phyloP scores from a whole-genome alignment of 257 asterid species.

The Agastache rugosa region DNA sequence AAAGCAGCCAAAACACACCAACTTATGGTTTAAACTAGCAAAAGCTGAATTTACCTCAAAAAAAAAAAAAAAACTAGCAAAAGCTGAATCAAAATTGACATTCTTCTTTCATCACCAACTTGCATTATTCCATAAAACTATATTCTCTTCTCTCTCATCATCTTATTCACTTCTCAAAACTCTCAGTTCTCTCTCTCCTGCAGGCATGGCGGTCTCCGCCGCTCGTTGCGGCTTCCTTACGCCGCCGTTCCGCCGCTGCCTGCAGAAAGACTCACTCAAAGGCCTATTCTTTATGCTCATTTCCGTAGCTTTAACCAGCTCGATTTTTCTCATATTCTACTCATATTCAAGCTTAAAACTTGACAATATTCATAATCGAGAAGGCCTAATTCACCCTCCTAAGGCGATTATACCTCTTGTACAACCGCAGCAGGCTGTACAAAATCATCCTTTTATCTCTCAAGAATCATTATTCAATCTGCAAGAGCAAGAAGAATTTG shows the following conservation, averaged over 20 bases:
- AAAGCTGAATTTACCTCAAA: neutral
- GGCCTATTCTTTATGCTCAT: constrained; percentile 38
- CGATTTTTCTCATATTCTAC: constrained; percentile 40
- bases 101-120: neutral
- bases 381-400: constrained; percentile 26
- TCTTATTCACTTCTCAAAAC: neutral
- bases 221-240: neutral
- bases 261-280: constrained; percentile 24
- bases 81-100: neutral
- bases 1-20: constrained; percentile 19
- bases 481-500: neutral
- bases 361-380: constrained; percentile 33
- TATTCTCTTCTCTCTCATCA: neutral
- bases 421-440: neutral
- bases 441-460: neutral
- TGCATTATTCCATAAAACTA: neutral
- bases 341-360: constrained; percentile 42
- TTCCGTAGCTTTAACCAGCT: constrained; percentile 45
- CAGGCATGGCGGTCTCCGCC: constrained; percentile 23
- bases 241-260: constrained; percentile 1
- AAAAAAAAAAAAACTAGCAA: too few species aligned
- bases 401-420: neutral
- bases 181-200: neutral
- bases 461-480: neutral
- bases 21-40: constrained; percentile 6